Base-by-base conservation (phyloP, 306 rosid species). In the Fragaria vesca region DNA sequence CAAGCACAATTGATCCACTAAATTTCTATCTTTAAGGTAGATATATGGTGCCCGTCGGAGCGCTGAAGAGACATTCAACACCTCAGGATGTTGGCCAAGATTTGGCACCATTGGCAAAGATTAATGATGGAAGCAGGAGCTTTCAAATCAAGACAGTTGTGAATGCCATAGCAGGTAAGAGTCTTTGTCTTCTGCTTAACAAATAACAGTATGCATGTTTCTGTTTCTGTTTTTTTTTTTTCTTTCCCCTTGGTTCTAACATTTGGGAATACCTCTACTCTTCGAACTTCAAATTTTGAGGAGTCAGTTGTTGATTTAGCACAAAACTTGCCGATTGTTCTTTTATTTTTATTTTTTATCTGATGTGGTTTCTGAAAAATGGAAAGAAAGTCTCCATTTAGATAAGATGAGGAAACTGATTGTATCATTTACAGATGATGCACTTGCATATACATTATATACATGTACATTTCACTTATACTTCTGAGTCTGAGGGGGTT, bases 111-210 rank as follows among this genome's bases (percentile, higher is more conserved):
- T 77, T 70, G 69, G 70, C 76, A 61, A 89, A 80, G 86, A 32
- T 32, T 32, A 78, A 66, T 40, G 82, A 71, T 63, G 74, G 82
- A 80, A 79, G 80, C 66, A 72, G 73, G 63, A 63, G 66, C 71
- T 83, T 83, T 72, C 87, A 52, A 28, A 67, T 72, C 12, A 71
- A 26, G 77, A 70, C 86, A 42, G 50, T 85, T 69, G 76, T 88
- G 57, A 89, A 82, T 78, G 76, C 88, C 78, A 54, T 89, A 77
- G 78, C 98, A 80, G 98, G 97, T 90, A 87, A 40, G 47, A 52
- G 46, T 75, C 43, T 76, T 68, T 45, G 51, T 61, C 54, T 32
- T 71, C 67, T 68, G 58, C 67, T 77, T 57, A 60, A 28, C 57
- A 61, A 11, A 52, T 62, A 60, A 18, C 57, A 62, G 6, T 43